Evolutionary conservation across 78 protist genomes (phyloP).

Genomic region (Cavenderia fasciculata): DNA sequence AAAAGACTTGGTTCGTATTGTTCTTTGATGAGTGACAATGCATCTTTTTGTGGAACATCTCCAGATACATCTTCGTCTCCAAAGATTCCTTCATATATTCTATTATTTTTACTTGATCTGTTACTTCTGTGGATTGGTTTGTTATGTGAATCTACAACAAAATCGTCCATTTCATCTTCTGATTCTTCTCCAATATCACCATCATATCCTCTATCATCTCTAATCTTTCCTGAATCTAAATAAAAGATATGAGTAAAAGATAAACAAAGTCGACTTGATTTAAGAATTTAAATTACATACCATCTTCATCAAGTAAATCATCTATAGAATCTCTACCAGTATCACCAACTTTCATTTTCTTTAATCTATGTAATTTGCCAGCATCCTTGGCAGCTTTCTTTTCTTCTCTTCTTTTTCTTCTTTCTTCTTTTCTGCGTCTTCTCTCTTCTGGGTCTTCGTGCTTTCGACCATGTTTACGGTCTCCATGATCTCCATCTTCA

Average conservation of each 20-base stretch:
- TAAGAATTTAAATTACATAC: slow-evolving; percentile 1
- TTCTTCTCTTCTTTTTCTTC: slow-evolving; percentile 33
- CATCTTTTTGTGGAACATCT: slow-evolving; percentile 35
- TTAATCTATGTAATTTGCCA: slow-evolving; percentile 2
- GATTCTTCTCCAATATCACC: slow-evolving; percentile 2
- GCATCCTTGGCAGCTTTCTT: not conserved
- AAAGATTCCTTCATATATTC: not conserved
- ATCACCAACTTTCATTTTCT: slow-evolving; percentile 1
- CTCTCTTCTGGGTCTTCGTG: slow-evolving; percentile 11
- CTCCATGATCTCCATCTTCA: not conserved
- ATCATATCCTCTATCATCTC: not conserved
- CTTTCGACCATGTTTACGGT: not conserved
- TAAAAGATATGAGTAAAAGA: not conserved
- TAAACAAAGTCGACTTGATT: not conserved
- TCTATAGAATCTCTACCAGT: not conserved
- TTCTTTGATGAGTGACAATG: slow-evolving; percentile 38
- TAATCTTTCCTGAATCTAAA: not conserved
- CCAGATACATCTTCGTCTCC: slow-evolving; percentile 5
- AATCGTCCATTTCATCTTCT: slow-evolving; percentile 29
- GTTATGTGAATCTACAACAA: slow-evolving; percentile 19
- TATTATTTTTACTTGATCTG: not conserved
- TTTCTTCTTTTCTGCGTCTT: not conserved
- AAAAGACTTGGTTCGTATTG: slow-evolving; percentile 76
- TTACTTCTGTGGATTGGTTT: not conserved
- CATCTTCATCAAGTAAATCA: not conserved